Base-by-base conservation (phyloP, 352 stramenopile genomes). In the Pythium insidiosum region DNA sequence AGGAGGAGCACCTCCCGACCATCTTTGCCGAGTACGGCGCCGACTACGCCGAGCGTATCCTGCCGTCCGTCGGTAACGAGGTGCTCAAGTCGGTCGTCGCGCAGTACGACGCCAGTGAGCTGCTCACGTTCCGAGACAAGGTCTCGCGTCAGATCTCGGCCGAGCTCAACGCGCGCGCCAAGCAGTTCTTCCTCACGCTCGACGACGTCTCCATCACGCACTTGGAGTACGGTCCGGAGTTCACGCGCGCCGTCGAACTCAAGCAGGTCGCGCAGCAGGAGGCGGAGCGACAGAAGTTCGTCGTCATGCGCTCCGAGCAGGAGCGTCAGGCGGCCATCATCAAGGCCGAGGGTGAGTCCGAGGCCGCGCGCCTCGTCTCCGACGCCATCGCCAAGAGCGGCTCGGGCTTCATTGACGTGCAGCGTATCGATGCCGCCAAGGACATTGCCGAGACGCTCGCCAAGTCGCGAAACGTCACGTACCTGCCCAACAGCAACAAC, bases 181-280 rank as follows among this genome's bases (percentile, higher is more conserved):
- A 83, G 48, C 82, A 98, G 50, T 99, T 99, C 71, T 92, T 98
- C 82, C 69, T 99, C 39, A 92, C 94, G 35, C 81, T 99, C 53
- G 97, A 99, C 61, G 97, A 99, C 65, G 97, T 99, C 53, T 97
- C 96, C 38, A 99, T 99, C 66, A 99, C 97, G 41, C 96, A 99
- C 73, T 84, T 99, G 43, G 98, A 97, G 52, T 99, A 99, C 76
- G 94, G 95, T 39, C 65, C 78, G 10, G 97, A 99, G 63, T 99
- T 99, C 70, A 99, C 97, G 61, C 97, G 96, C 58, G 96, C 97
- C 58, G 98, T 99, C 74, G 97, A 99, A 81, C 68, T 91, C 50
- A 99, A 99, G 84, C 97, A 99, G 74, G 97, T 99, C 24, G 97
- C 97, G 25, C 96, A 97, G 58, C 97, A 99, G 74, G 96, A 99